A percentile compares a stretch with the other conserved stretches of the same genome.
Conservation (phyloP, 2,329 filamentous ascomycete genomes). For the Fusarium oxysporum region DNA sequence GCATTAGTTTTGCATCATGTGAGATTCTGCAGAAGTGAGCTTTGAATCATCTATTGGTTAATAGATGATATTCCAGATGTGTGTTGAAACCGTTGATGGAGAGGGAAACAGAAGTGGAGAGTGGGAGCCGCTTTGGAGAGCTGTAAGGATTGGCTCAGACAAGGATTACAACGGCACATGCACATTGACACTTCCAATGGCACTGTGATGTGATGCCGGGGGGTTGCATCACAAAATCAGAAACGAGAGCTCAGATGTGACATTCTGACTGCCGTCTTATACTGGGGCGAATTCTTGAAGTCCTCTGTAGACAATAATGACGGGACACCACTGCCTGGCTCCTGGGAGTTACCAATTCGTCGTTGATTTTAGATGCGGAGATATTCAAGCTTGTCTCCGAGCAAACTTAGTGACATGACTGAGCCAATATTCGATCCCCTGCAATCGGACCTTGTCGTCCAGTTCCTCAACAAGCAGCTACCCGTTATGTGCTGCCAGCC, state of each 20-base stretch:
- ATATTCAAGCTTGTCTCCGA: constrained; percentile 10
- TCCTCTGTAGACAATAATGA: constrained; percentile 7
- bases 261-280: constrained; percentile 37
- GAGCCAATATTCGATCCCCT: constrained; percentile 24
- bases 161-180: constrained; percentile 17
- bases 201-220: constrained; percentile 41
- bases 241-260: constrained; percentile 39
- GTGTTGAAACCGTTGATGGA: constrained; percentile 34
- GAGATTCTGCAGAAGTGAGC: constrained; percentile 37
- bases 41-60: constrained; percentile 32
- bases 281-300: constrained; percentile 15
- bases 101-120: constrained; percentile 22
- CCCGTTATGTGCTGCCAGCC: constrained; percentile 33
- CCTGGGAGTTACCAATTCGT: constrained; percentile 17
- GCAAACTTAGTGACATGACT: constrained; percentile 25
- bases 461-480: constrained; percentile 29
- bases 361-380: constrained; percentile 12
- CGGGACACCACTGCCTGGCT: constrained; percentile 28
- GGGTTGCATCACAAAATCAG: constrained; percentile 34
- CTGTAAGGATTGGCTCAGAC: constrained; percentile 37
- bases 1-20: constrained; percentile 47
- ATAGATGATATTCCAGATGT: constrained; percentile 8
- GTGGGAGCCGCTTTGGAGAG: constrained; percentile 7
- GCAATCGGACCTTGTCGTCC: constrained; percentile 16
- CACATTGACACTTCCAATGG: constrained; percentile 15